Base-by-base conservation (phyloP, 1,284 basidiomycete genomes). In the Sphaerobolus stellatus region DNA sequence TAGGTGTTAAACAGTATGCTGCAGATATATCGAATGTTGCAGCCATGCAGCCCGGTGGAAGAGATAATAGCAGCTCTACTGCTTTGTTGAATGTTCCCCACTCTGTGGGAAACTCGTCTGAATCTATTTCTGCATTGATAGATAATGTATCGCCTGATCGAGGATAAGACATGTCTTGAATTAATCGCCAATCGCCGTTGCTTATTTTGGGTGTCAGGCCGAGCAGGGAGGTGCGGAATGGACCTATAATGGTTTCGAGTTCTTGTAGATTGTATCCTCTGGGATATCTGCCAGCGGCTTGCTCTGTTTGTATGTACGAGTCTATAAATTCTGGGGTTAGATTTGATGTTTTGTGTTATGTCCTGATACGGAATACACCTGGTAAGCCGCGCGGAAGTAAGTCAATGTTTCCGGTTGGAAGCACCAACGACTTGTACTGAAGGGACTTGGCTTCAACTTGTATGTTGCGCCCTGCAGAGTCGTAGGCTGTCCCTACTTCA, bases 21-120 rank as follows among this genome's bases (percentile, higher is more conserved):
- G 69, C 58, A 0, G 65, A 61, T 24, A 78, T 69, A 54, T 76
- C 68, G 59, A 75, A 70, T 0, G 71, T 69, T 0, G 72, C 68
- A 4, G 68, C 72, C n/a, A 52, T 6, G n/a, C 62, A 63, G 1
- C 69, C 69, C 0, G 59, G 56, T 0, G 72, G 73, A 0, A 74
- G 74, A 2, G 67, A 11, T 18, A 34, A 34, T 11, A 34, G 11
- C n/a, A 34, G 33, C n/a, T 11, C 33, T 34, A 18, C 33, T 34
- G 18, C 33, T 34, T 34, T 18, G 11, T 11, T 18, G 18, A 50
- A 50, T 36, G 31, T 50, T n/a, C 48, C 48, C 48, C 31, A 50
- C 36, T 50, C 48, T 25, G 27, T 30, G 14, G 25, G 31, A 36
- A 36, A 50, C 14, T 36, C 25, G 31, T 43, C 48, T 7, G 48